A percentile compares a stretch with the other conserved stretches of the same genome.
Conservation (phyloP, 2,329 filamentous ascomycete species). For the Pezicula neosporulosa region DNA sequence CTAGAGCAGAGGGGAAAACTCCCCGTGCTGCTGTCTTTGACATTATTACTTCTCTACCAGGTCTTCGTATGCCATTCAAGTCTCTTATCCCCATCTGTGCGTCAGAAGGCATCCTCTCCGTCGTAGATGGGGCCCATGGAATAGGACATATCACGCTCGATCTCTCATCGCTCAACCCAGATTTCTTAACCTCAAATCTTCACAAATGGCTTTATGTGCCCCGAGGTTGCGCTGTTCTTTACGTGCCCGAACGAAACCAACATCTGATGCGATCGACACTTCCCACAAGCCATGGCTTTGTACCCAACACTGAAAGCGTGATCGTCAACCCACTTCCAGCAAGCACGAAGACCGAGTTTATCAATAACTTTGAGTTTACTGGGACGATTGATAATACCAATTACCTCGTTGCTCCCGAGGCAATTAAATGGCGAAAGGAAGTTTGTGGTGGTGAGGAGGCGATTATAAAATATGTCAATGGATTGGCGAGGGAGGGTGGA, state of each 20-base stretch:
- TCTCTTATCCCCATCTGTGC: conserved; percentile 60
- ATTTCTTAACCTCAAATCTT: conserved; percentile 85
- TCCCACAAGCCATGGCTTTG: conserved; percentile 78
- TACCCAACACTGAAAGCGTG: conserved; percentile 34
- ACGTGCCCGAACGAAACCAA: conserved; percentile 77
- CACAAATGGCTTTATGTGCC: conserved; percentile 90
- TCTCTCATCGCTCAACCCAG: conserved; percentile 63
- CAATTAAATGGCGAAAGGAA: conserved; percentile 66
- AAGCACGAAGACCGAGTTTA: conserved; percentile 50
- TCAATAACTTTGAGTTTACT: conserved; percentile 70
- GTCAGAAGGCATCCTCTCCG: conserved; percentile 63
- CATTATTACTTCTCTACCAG: conserved; percentile 74
- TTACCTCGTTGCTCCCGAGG: conserved; percentile 68
- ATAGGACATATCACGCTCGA: conserved; percentile 76
- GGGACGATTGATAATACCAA: conserved; percentile 72
- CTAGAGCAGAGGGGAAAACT: conserved; percentile 53
- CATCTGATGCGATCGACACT: conserved; percentile 68
- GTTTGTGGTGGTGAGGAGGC: conserved; percentile 70
- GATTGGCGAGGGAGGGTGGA: conserved; percentile 62
- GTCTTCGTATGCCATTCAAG: conserved; percentile 77
- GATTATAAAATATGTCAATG: conserved; percentile 61
- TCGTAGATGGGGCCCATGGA: conserved; percentile 77
- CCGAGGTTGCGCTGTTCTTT: conserved; percentile 75
- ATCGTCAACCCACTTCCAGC: conserved; percentile 34
- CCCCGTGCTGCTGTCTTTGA: conserved; percentile 74